Evolutionary conservation across 2,329 filamentous ascomycete genomes (phyloP).

Genomic region (Phaeosphaeriaceae sp.): DNA sequence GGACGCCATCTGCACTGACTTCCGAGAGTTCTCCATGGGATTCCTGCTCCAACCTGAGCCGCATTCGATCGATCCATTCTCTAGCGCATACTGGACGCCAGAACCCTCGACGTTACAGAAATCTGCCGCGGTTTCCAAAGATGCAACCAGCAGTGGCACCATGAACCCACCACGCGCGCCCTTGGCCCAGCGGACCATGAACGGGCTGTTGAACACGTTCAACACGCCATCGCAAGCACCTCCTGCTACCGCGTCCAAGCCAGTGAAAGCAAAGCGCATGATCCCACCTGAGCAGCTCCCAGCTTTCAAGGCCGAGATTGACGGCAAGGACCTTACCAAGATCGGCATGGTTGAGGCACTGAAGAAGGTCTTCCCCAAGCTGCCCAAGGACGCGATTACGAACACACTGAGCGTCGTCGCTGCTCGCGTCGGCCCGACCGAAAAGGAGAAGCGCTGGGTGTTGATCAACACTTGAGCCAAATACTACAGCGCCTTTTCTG

Average conservation of each 20-base stretch:
- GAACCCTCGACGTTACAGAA: conserved; percentile 26
- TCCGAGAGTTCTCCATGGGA: conserved; percentile 73
- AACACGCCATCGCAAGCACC: conserved; percentile 26
- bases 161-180: conserved; percentile 54
- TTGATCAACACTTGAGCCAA: conserved; percentile 29
- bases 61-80: conserved; percentile 83
- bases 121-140: conserved; percentile 19
- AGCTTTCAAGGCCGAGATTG: conserved; percentile 74
- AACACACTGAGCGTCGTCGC: conserved; percentile 73
- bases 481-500: neutral
- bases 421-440: conserved; percentile 66
- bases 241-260: conserved; percentile 33
- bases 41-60: conserved; percentile 66
- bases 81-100: conserved; percentile 75
- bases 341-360: conserved; percentile 76
- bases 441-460: conserved; percentile 70
- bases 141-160: conserved; percentile 20
- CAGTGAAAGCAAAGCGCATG: conserved; percentile 51
- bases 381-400: conserved; percentile 73
- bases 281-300: conserved; percentile 67
- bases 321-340: conserved; percentile 76
- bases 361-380: conserved; percentile 75
- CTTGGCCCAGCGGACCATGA: conserved; percentile 48
- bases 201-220: conserved; percentile 41
- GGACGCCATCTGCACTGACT: conserved; percentile 56